phyloP scores from a whole-genome alignment of 179 eudicot genomes.

The Beta corolliflora region DNA sequence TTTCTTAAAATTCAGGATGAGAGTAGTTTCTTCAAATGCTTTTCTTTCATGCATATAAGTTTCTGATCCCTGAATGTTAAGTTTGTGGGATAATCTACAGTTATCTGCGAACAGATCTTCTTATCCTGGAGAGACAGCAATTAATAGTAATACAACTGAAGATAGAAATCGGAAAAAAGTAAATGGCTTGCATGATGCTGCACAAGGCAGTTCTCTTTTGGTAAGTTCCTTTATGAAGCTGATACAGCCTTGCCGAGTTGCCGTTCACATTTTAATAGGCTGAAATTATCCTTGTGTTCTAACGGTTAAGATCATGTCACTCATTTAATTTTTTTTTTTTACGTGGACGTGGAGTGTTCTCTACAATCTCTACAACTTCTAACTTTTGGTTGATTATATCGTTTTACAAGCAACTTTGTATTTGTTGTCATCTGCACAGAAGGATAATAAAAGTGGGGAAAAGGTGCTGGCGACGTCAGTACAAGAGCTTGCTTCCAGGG shows the following conservation, averaged over 20 bases:
- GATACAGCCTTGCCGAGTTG: not conserved
- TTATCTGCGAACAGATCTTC: conserved; percentile 24
- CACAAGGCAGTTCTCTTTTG: conserved; percentile 28
- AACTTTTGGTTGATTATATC: not conserved
- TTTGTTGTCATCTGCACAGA: conserved; percentile 33
- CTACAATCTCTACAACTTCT: too few relatives aligned
- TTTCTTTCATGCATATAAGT: not conserved
- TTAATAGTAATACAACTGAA: conserved; percentile 25
- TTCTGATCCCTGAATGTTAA: not conserved
- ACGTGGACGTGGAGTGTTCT: not conserved
- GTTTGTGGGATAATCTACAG: conserved; percentile 45
- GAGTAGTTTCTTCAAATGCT: not conserved
- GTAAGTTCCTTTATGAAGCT: conserved; percentile 20
- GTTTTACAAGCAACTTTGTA: not conserved
- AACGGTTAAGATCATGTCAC: not conserved
- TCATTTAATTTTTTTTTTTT: not conserved
- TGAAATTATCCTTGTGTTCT: not conserved
- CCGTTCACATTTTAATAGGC: not conserved
- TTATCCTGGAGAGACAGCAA: conserved; percentile 27
- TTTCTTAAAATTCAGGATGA: not conserved
- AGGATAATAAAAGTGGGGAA: conserved; percentile 41
- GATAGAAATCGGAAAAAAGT: conserved; percentile 20
- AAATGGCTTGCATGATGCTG: conserved; percentile 33
- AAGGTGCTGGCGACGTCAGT: conserved; percentile 61
- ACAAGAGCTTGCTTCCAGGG: conserved; percentile 89